Percentiles rank a stretch among this genome's conserved stretches.
phyloP scores from a whole-genome alignment of 2,329 filamentous ascomycete species.

The Xylaria sp. region DNA sequence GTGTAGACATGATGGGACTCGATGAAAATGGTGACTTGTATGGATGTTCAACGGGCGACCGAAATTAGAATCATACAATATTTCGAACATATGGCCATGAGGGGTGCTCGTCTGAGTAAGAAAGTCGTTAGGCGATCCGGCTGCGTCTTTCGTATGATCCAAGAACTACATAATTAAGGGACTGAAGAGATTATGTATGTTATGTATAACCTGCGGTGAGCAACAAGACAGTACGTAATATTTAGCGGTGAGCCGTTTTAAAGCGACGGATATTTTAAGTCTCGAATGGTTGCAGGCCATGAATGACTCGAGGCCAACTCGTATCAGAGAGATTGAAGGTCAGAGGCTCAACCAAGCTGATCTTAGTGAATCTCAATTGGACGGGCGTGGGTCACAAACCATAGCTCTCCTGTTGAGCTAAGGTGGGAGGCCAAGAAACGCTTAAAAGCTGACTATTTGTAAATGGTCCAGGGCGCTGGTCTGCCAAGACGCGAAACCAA shows the following conservation, averaged over 20 bases:
- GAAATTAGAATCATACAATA: not conserved
- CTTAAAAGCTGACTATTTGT: conserved; percentile 28
- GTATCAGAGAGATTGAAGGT: conserved; percentile 37
- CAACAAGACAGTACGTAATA: not conserved
- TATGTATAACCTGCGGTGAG: not conserved
- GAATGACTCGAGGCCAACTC: conserved; percentile 27
- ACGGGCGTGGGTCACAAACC: conserved; percentile 22
- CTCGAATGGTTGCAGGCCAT: not conserved
- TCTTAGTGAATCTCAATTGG: conserved; percentile 10
- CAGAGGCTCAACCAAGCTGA: conserved; percentile 5
- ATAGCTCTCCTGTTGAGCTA: conserved; percentile 22
- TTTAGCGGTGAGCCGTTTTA: conserved; percentile 5
- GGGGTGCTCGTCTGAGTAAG: not conserved
- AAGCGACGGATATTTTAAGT: not conserved
- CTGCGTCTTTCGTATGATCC: conserved; percentile 6
- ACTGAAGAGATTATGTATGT: not conserved
- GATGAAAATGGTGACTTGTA: not conserved
- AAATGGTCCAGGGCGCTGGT: conserved; percentile 15
- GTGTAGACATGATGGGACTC: conserved; percentile 10
- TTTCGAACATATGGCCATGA: not conserved
- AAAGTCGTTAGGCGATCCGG: not conserved
- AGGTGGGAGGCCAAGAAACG: conserved; percentile 2
- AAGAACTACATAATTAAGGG: not conserved
- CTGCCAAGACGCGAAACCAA: conserved; percentile 11
- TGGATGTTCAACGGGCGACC: not conserved